Evolutionary conservation across 2,329 filamentous ascomycete genomes (phyloP).

Genomic region (Colletotrichum scovillei): DNA sequence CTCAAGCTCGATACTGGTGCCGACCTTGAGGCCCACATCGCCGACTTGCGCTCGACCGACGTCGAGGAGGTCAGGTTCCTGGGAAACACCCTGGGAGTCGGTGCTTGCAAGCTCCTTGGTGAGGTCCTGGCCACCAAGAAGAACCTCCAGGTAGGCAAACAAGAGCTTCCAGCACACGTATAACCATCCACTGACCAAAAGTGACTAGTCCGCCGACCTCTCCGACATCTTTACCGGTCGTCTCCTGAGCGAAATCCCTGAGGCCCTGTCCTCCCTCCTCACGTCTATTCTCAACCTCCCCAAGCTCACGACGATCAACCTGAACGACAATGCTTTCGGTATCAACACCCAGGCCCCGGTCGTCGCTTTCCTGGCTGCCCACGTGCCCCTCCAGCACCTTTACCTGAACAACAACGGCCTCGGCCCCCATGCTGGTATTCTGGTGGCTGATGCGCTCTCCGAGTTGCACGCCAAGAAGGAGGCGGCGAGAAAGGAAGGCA

Average conservation of each 20-base stretch:
- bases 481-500: constrained; percentile 76
- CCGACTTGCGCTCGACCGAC: constrained; percentile 77
- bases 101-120: constrained; percentile 86
- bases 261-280: constrained; percentile 86
- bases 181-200: constrained; percentile 5
- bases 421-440: constrained; percentile 88
- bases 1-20: constrained; percentile 91
- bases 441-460: constrained; percentile 88
- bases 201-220: constrained; percentile 78
- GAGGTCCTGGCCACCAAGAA: constrained; percentile 88
- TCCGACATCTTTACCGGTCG: constrained; percentile 98
- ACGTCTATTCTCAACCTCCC: constrained; percentile 88
- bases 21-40: constrained; percentile 87
- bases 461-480: constrained; percentile 87
- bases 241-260: constrained; percentile 92
- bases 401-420: constrained; percentile 99
- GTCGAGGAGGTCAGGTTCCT: constrained; percentile 88
- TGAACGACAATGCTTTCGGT: constrained; percentile 98
- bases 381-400: constrained; percentile 91
- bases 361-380: constrained; percentile 88
- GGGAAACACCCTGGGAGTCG: constrained; percentile 93
- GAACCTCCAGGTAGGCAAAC: constrained; percentile 73
- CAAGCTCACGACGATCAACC: constrained; percentile 89
- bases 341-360: constrained; percentile 94
- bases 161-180: neutral